Conservation (phyloP, 805 yeast genomes). For the Metschnikowia kofuensis region DNA sequence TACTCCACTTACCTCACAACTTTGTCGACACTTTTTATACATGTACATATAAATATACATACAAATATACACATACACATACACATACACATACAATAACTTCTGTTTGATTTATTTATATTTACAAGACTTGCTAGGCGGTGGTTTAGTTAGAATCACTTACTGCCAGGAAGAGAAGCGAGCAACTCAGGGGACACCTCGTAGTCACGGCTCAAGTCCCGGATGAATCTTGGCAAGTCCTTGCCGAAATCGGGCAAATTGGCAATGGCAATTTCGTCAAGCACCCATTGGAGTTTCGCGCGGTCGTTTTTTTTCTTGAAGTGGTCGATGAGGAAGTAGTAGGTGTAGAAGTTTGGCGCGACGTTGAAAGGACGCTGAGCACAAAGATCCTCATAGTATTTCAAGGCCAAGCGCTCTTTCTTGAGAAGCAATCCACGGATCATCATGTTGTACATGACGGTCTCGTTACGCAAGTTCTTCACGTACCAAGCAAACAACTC, state of each 20-base stretch:
- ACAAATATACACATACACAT: neutral
- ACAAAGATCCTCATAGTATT: slow-evolving; percentile 38
- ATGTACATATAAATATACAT: neutral
- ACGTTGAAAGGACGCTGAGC: slow-evolving; percentile 18
- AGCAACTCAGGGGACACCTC: slow-evolving; percentile 19
- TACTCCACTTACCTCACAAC: too few relatives aligned
- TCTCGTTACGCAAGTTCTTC: slow-evolving; percentile 31
- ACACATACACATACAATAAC: neutral
- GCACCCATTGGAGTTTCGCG: slow-evolving; percentile 30
- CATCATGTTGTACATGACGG: slow-evolving; percentile 43
- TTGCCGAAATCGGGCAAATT: slow-evolving; percentile 34
- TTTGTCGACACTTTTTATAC: neutral
- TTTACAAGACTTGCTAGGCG: slow-evolving; percentile 1
- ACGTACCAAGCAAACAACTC: slow-evolving; percentile 34
- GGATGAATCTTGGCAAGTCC: slow-evolving; percentile 37
- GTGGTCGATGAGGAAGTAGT: slow-evolving; percentile 43
- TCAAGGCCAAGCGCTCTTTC: slow-evolving; percentile 38
- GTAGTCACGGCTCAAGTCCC: slow-evolving; percentile 14
- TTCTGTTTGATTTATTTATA: neutral
- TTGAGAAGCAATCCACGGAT: slow-evolving; percentile 27
- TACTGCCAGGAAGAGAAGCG: slow-evolving; percentile 2
- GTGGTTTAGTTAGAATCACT: neutral
- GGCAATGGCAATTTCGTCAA: slow-evolving; percentile 36
- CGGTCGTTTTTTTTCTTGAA: slow-evolving; percentile 31
- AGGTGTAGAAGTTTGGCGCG: slow-evolving; percentile 51